phyloP scores from a whole-genome alignment of 805 yeast genomes.

The Priceomyces medius region DNA sequence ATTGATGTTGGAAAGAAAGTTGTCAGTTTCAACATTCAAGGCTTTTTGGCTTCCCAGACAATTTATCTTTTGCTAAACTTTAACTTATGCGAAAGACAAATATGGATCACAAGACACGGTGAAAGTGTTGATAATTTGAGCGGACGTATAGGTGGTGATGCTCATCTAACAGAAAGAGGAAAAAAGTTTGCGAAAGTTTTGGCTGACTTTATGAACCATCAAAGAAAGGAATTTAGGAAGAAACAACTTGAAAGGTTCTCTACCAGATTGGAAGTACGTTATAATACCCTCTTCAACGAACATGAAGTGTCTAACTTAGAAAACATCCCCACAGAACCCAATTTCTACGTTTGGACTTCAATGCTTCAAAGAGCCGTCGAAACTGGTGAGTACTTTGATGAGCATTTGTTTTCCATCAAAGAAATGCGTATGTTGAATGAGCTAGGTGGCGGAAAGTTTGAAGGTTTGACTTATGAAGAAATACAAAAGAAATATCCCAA shows the following conservation, averaged over 20 bases:
- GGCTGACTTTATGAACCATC: slow-evolving; percentile 68
- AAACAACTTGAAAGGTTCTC: slow-evolving; percentile 57
- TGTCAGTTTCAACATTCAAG: slow-evolving; percentile 85
- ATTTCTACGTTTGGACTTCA: slow-evolving; percentile 90
- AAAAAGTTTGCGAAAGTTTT: slow-evolving; percentile 68
- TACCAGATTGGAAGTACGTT: slow-evolving; percentile 44
- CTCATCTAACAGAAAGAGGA: slow-evolving; percentile 78
- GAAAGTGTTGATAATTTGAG: slow-evolving; percentile 81
- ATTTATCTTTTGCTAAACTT: slow-evolving; percentile 86
- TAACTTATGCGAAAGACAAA: slow-evolving; percentile 84
- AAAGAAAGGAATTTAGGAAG: slow-evolving; percentile 66
- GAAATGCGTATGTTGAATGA: slow-evolving; percentile 93
- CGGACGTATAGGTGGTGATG: slow-evolving; percentile 93
- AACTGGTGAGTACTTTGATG: slow-evolving; percentile 76
- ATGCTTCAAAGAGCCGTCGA: slow-evolving; percentile 78
- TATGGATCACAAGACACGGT: slow-evolving; percentile 95
- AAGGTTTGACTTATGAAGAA: slow-evolving; percentile 89
- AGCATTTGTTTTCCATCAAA: slow-evolving; percentile 69
- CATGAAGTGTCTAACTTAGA: slow-evolving; percentile 18
- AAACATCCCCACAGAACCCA: slow-evolving; percentile 54
- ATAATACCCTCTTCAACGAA: slow-evolving; percentile 27
- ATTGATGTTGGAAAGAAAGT: slow-evolving; percentile 94
- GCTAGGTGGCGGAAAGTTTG: slow-evolving; percentile 88
- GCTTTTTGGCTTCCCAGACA: slow-evolving; percentile 87
- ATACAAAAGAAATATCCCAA: slow-evolving; percentile 70